A percentile compares a stretch with the other conserved stretches of the same genome.
Evolutionary conservation across 164 flowering plant species (phyloP).

Genomic region (Nymphaea colorata): DNA sequence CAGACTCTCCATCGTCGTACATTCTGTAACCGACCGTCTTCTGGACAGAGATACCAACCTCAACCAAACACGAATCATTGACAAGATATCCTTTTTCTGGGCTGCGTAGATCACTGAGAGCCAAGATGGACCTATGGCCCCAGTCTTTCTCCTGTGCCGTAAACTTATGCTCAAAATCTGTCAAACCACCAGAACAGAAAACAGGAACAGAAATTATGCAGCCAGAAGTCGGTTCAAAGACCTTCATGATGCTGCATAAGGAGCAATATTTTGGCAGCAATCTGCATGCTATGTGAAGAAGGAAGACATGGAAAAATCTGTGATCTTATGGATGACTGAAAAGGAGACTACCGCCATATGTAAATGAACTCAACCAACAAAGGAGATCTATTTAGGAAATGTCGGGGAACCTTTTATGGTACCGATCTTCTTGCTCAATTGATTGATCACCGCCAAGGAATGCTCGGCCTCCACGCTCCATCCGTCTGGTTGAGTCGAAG

Average conservation of each 20-base stretch:
- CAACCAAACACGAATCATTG: background rate
- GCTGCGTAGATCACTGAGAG: background rate
- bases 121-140: background rate
- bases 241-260: too few relatives aligned
- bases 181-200: background rate
- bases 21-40: background rate
- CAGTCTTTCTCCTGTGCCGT: background rate
- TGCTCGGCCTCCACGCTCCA: slow-evolving; percentile 1
- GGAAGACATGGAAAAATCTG: too few relatives aligned
- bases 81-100: background rate
- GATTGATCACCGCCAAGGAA: slow-evolving; percentile 4
- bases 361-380: too few relatives aligned
- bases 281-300: background rate
- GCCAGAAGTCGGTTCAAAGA: too few relatives aligned
- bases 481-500: background rate
- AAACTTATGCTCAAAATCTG: background rate
- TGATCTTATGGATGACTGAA: too few relatives aligned
- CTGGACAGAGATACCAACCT: background rate
- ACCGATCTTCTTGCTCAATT: background rate
- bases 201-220: too few relatives aligned
- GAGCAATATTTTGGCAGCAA: too few relatives aligned
- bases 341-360: too few relatives aligned
- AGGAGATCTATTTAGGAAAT: too few relatives aligned
- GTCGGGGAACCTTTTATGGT: background rate
- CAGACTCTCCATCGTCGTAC: background rate